phyloP scores from a whole-genome alignment of 441 rosid species.

The Corymbia citriodora region DNA sequence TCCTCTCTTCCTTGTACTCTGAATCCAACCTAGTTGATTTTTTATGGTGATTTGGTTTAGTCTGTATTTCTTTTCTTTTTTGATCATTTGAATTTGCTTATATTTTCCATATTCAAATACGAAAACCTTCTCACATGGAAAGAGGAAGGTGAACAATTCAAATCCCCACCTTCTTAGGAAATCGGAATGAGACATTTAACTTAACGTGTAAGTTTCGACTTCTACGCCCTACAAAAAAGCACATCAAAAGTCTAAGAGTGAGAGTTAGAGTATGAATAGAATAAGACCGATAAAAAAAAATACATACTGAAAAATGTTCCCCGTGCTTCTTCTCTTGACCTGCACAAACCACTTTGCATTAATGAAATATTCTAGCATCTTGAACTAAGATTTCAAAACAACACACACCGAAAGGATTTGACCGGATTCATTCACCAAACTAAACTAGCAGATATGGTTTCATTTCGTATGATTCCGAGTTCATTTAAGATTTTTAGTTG shows the following conservation, averaged over 20 bases:
- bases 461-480: rapidly evolving
- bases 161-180: too few relatives aligned
- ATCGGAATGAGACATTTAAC: too few relatives aligned
- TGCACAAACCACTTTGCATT: neutral
- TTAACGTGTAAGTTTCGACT: too few relatives aligned
- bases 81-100: neutral
- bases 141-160: too few relatives aligned
- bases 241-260: too few relatives aligned
- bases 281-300: too few relatives aligned
- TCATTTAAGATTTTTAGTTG: neutral
- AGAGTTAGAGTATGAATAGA: too few relatives aligned
- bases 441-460: rapidly evolving
- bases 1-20: neutral
- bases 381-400: neutral
- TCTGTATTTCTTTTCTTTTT: neutral
- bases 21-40: neutral
- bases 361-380: neutral
- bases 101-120: neutral
- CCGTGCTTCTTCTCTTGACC: neutral
- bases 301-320: neutral
- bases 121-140: too few relatives aligned
- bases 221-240: too few relatives aligned
- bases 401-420: neutral
- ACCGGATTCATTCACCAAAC: rapidly evolving
- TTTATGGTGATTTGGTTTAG: neutral